phyloP scores from a whole-genome alignment of 495 filamentous ascomycete genomes.

The Friedmanniomyces simplex region DNA sequence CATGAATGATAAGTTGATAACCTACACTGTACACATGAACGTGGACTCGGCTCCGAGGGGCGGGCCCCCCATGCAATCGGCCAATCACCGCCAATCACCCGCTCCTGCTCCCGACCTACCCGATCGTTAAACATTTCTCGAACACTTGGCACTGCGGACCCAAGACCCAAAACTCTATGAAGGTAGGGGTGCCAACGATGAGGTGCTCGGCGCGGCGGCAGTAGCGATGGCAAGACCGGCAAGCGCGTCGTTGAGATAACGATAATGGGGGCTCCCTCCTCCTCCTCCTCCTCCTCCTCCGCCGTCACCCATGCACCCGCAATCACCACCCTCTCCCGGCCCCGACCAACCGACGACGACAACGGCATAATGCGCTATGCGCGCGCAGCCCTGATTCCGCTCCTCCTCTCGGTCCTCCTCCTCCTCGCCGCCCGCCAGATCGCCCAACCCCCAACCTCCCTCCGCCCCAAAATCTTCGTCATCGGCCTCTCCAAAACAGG shows the following conservation, averaged over 20 bases:
- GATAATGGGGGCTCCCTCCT: too few relatives aligned
- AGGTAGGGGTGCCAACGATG: too few relatives aligned
- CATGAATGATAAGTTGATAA: too few relatives aligned
- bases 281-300: too few relatives aligned
- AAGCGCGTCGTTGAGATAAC: too few relatives aligned
- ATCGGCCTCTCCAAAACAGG: conserved; percentile 18
- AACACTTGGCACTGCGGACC: not conserved
- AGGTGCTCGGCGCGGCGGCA: too few relatives aligned
- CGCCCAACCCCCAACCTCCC: conserved; percentile 7
- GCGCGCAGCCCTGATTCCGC: not conserved
- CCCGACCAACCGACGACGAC: too few relatives aligned
- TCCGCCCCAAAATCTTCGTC: conserved; percentile 16
- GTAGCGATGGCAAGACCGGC: not conserved
- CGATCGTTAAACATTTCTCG: not conserved
- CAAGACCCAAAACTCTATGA: too few relatives aligned
- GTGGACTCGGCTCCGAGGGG: too few relatives aligned
- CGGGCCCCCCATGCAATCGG: not conserved
- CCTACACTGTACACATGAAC: too few relatives aligned
- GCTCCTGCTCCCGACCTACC: not conserved
- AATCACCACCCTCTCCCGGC: not conserved
- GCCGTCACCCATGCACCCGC: too few relatives aligned
- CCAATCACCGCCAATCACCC: not conserved
- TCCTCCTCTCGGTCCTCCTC: conserved; percentile 3
- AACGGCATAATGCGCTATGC: conserved; percentile 10
- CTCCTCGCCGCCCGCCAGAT: conserved; percentile 7